Evolutionary conservation across 108 stramenopile genomes (phyloP).

Genomic region (Pseudonitzschia pungens): DNA sequence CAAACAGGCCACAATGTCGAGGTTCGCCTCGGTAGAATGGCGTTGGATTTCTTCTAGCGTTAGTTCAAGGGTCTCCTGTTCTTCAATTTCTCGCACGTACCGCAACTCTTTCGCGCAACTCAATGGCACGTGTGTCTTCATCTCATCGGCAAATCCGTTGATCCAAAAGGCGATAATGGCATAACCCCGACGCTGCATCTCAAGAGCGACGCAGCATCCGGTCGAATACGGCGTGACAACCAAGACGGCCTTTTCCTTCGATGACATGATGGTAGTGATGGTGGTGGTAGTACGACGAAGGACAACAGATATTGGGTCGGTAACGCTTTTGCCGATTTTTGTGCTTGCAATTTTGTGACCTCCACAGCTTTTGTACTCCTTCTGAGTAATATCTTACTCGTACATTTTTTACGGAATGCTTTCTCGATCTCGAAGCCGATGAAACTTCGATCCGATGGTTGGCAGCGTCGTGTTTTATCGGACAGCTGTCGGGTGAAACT

Average conservation of each 20-base stretch:
- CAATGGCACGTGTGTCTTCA: constrained; percentile 71
- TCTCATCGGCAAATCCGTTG: constrained; percentile 60
- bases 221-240: constrained; percentile 87
- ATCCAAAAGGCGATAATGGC: constrained; percentile 62
- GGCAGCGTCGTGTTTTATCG: neutral
- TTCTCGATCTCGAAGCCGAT: neutral
- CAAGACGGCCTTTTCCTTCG: constrained; percentile 42
- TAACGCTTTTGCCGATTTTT: too few relatives aligned
- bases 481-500: neutral
- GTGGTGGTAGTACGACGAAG: neutral
- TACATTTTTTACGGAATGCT: neutral
- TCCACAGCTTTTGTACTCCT: too few relatives aligned
- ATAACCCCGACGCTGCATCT: constrained; percentile 71
- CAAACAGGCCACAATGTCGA: constrained; percentile 51
- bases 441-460: neutral
- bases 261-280: neutral
- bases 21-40: constrained; percentile 30
- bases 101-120: constrained; percentile 42
- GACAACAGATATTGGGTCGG: too few relatives aligned
- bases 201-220: constrained; percentile 80
- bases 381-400: too few relatives aligned
- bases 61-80: constrained; percentile 40
- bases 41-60: constrained; percentile 27
- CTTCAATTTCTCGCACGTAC: constrained; percentile 52
- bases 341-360: too few relatives aligned